Percentiles rank a stretch among this genome's conserved stretches.
phyloP scores from a whole-genome alignment of 768 basidiomycete species.

The Multifurca ochricompacta region DNA sequence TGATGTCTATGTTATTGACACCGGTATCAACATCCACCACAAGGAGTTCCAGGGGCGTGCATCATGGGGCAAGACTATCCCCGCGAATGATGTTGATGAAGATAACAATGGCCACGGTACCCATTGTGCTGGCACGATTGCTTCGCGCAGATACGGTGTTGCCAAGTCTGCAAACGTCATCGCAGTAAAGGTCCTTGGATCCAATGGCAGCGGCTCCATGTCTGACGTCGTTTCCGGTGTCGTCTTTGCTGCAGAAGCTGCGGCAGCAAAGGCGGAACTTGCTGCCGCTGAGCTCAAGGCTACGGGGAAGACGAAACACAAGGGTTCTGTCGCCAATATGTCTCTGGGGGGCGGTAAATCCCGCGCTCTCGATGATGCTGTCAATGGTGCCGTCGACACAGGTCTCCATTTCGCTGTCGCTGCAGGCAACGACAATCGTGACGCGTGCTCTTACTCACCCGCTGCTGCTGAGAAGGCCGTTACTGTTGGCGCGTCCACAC shows the following conservation, averaged over 20 bases:
- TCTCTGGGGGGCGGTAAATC: conserved; percentile 95
- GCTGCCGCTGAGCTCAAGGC: conserved; percentile 58
- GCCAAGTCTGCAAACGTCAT: conserved; percentile 87
- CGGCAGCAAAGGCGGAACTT: conserved; percentile 46
- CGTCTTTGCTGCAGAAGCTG: conserved; percentile 57
- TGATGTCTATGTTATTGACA: conserved; percentile 83
- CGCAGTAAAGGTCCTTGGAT: conserved; percentile 92
- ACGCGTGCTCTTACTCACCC: conserved; percentile 91
- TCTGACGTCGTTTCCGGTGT: conserved; percentile 89
- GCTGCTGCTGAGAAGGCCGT: conserved; percentile 84
- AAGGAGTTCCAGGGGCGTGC: conserved; percentile 86
- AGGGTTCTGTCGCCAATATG: conserved; percentile 97
- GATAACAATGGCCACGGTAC: conserved; percentile 96
- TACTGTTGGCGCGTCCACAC: conserved; percentile 88
- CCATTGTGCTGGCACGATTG: conserved; percentile 95
- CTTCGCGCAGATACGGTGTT: conserved; percentile 88
- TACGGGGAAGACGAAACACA: conserved; percentile 77
- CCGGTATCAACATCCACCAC: conserved; percentile 84
- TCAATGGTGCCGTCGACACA: conserved; percentile 72
- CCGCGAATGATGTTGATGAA: conserved; percentile 70
- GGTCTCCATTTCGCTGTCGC: conserved; percentile 98
- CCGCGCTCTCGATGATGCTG: conserved; percentile 69
- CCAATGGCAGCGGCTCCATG: conserved; percentile 92
- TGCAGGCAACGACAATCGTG: conserved; percentile 81
- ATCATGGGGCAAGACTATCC: conserved; percentile 89